phyloP scores from a whole-genome alignment of 768 basidiomycete species.

The Leccinum fibrillosum region DNA sequence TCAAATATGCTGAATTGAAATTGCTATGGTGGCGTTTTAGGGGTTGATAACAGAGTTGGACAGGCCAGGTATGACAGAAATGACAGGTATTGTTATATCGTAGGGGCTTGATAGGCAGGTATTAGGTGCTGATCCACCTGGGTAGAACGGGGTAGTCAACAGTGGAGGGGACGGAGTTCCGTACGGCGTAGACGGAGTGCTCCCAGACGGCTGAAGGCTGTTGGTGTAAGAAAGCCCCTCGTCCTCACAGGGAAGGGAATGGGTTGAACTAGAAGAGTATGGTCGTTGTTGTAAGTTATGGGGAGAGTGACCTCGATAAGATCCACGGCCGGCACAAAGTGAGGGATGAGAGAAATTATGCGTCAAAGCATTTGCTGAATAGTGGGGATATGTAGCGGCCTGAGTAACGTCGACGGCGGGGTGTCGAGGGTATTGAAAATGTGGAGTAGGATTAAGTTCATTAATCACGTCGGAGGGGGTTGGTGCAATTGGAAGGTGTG shows the following conservation, averaged over 20 bases:
- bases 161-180: slow-evolving; percentile 25
- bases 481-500: slow-evolving; percentile 9
- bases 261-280: slow-evolving; percentile 20
- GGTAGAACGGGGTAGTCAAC: slow-evolving; percentile 31
- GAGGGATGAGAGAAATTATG: slow-evolving; percentile 13
- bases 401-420: slow-evolving; percentile 7
- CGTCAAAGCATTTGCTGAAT: slow-evolving; percentile 6
- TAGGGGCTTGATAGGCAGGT: slow-evolving; percentile 7
- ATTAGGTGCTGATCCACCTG: slow-evolving; percentile 12
- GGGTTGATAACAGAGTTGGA: slow-evolving; percentile 10
- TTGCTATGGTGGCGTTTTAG: slow-evolving; percentile 8
- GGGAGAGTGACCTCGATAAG: slow-evolving; percentile 9
- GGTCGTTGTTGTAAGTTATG: slow-evolving; percentile 11
- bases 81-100: slow-evolving; percentile 5
- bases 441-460: slow-evolving; percentile 10
- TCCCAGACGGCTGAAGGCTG: slow-evolving; percentile 5
- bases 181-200: slow-evolving; percentile 10
- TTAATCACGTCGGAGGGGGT: slow-evolving; percentile 2
- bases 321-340: slow-evolving; percentile 6
- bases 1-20: not conserved
- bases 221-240: slow-evolving; percentile 12
- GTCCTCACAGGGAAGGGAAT: slow-evolving; percentile 15
- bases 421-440: slow-evolving; percentile 16
- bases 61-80: slow-evolving; percentile 18
- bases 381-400: slow-evolving; percentile 16